phyloP scores from a whole-genome alignment of 345 rosid species.

The Turritis glabra region DNA sequence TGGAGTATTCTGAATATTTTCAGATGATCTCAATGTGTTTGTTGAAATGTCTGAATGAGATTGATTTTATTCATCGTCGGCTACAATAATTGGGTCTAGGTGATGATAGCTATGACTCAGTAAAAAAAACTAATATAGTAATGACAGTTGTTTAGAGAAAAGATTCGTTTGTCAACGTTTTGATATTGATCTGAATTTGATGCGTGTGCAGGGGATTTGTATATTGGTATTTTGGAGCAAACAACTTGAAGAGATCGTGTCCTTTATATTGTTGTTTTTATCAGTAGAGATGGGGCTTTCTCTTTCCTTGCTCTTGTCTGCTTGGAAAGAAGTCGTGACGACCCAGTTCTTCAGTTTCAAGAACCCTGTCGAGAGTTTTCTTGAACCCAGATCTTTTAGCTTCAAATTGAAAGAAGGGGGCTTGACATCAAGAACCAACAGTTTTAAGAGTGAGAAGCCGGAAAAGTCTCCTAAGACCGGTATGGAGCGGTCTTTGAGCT shows the following conservation, averaged over 20 bases:
- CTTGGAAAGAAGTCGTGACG: constrained; percentile 45
- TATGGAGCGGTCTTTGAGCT: constrained; percentile 45
- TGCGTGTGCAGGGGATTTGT: constrained; percentile 26
- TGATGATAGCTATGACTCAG: constrained; percentile 27
- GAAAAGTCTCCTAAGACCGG: constrained; percentile 26
- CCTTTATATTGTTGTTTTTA: background rate
- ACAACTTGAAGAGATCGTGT: constrained; percentile 15
- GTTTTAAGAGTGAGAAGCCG: constrained; percentile 40
- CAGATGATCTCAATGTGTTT: constrained; percentile 6
- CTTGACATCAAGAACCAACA: constrained; percentile 37
- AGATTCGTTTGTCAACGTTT: constrained; percentile 27
- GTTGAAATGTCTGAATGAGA: constrained; percentile 20
- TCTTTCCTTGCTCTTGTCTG: constrained; percentile 46
- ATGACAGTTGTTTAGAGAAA: constrained; percentile 26
- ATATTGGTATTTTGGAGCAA: background rate
- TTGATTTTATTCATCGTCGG: background rate
- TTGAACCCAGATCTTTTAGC: constrained; percentile 36
- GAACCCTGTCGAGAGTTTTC: constrained; percentile 39
- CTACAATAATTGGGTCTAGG: constrained; percentile 18
- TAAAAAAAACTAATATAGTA: constrained; percentile 25
- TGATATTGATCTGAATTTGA: constrained; percentile 15
- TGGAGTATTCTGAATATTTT: background rate
- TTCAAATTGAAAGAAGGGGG: constrained; percentile 31
- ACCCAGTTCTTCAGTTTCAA: constrained; percentile 33
- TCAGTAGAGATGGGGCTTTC: constrained; percentile 56